Base-by-base conservation (phyloP, 495 filamentous ascomycete genomes). In the Chaetomium fimeti region DNA sequence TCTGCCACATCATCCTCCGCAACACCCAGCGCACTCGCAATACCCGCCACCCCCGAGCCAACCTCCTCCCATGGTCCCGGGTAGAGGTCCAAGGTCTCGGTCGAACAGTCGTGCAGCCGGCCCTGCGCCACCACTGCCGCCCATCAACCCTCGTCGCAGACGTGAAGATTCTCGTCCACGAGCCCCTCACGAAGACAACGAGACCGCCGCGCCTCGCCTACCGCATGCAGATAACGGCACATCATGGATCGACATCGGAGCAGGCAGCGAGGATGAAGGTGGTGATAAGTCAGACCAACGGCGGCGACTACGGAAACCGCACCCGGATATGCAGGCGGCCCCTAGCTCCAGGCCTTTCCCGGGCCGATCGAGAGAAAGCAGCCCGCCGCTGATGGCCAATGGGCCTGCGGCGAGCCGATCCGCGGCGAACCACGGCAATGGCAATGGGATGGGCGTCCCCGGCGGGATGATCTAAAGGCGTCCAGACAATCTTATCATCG, bases 61-160 rank as follows among this genome's bases (percentile, higher is more conserved):
- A 8, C 8, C 40, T 18, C 43, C 61, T 25, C 61, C 53, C 16
- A 62, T 62, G 62, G 28, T 29, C 15, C 43, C 56, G 24, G 63
- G 64, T 12, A 52, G 57, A 29, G 70, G 65, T 0, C 67, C 70
- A 67, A 80, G 64, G 77, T 81, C 60, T 69, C 83, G 53, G 67
- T 77, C 74, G 52, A 81, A 49, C 43, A 70, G 72, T 70, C 60
- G 67, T 18, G 67, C 67, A 18, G 55, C 60, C 9, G 60, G 60
- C 16, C 68, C 72, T 2, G 78, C 80, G 1, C 88, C 87, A 8
- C 86, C 88, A 3, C 68, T 90, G 4, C 88, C 88, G 29, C 86
- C 87, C 3, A 88, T 90, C 77, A 89, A 91, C 72, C 88, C 88
- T 7, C 83, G 85, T 22, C 82, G 88, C 27, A 77, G 75, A 51